phyloP scores from a whole-genome alignment of 2,329 filamentous ascomycete species.

The Dothideomycetes sp. region DNA sequence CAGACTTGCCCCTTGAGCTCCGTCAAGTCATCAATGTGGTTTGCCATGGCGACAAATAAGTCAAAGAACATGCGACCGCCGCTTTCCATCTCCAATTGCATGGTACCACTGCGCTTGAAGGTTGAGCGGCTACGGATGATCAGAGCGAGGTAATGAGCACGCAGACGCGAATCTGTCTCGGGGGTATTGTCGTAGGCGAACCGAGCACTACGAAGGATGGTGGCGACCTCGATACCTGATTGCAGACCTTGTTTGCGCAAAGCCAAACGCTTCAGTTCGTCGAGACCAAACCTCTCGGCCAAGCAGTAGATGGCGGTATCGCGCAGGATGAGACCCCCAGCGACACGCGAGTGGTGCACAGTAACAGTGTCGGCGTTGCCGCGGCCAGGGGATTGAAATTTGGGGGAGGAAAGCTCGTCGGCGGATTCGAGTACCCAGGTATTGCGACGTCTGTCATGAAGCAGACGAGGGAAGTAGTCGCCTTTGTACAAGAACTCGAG shows the following conservation, averaged over 20 bases:
- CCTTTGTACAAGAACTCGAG: constrained; percentile 97
- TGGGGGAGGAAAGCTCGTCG: constrained; percentile 26
- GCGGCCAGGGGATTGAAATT: constrained; percentile 40
- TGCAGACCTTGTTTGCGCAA: constrained; percentile 92
- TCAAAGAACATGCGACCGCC: constrained; percentile 95
- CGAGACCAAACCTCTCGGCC: constrained; percentile 81
- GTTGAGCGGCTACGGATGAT: constrained; percentile 96
- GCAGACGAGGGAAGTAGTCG: constrained; percentile 83
- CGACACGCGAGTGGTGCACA: constrained; percentile 63
- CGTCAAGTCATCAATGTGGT: constrained; percentile 93
- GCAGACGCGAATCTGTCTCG: constrained; percentile 82
- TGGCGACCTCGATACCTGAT: constrained; percentile 82
- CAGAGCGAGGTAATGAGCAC: constrained; percentile 92
- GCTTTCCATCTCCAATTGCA: constrained; percentile 97
- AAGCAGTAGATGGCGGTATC: constrained; percentile 94
- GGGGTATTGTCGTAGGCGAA: constrained; percentile 95
- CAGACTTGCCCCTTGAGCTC: constrained; percentile 55
- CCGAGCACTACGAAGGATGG: constrained; percentile 83
- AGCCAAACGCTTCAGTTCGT: constrained; percentile 83
- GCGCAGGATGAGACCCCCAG: constrained; percentile 66
- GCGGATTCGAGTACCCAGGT: constrained; percentile 73
- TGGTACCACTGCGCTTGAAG: constrained; percentile 96
- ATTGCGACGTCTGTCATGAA: constrained; percentile 77
- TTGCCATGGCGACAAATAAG: constrained; percentile 96
- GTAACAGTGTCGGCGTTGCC: constrained; percentile 59